A percentile compares a stretch with the other conserved stretches of the same genome.
These are phyloP conservation scores for Termitomyces bulborhizus DNA, from an alignment of 768 basidiomycete species.

Conservation along the genomic window DNA sequence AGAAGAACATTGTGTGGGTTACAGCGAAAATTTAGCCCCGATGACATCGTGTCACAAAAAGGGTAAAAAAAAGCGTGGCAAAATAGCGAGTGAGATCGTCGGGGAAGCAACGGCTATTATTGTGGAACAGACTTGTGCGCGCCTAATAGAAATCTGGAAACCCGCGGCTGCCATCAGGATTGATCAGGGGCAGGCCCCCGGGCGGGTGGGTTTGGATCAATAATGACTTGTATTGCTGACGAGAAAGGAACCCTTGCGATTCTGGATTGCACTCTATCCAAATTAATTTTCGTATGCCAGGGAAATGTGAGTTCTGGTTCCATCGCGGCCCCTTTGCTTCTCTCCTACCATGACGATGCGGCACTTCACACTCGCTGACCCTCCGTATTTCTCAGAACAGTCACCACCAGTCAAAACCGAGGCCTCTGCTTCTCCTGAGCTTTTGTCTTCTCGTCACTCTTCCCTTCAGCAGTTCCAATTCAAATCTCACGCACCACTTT, in stretches of 20 bases:
- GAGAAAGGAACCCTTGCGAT: conserved; percentile 11
- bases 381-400: conserved; percentile 13
- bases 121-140: conserved; percentile 2
- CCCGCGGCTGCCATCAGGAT: conserved; percentile 5
- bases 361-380: conserved; percentile 15
- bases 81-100: not conserved
- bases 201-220: not conserved
- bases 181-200: conserved; percentile 10
- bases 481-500: conserved; percentile 25
- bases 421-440: conserved; percentile 36
- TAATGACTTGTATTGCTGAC: conserved; percentile 5
- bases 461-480: conserved; percentile 31
- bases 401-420: conserved; percentile 34
- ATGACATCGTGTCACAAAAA: conserved; percentile 6
- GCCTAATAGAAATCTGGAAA: conserved; percentile 9
- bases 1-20: not conserved
- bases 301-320: conserved; percentile 12
- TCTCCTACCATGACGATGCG: conserved; percentile 16
- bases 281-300: conserved; percentile 17
- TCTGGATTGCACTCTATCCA: conserved; percentile 10
- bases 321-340: conserved; percentile 5
- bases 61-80: not conserved
- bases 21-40: conserved; percentile 8
- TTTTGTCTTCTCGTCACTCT: conserved; percentile 25
- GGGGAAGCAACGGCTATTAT: conserved; percentile 5